These are phyloP conservation scores for Lentinus brumalis DNA, from an alignment of 768 basidiomycete genomes.

Conservation along the genomic window DNA sequence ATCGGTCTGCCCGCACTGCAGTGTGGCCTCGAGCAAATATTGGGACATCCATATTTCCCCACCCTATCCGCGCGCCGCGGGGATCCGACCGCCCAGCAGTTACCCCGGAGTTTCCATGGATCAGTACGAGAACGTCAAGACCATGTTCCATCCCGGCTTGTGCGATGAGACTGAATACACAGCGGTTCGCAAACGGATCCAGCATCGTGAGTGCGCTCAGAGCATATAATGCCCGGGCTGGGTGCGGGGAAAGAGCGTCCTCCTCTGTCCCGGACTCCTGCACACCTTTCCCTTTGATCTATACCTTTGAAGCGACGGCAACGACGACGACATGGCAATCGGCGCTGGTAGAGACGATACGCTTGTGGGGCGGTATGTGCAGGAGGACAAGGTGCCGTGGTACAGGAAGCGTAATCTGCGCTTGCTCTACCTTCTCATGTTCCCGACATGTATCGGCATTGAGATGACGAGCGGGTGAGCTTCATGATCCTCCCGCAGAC, in stretches of 20 bases:
- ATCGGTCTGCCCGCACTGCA: no score
- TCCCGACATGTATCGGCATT: constrained; percentile 62
- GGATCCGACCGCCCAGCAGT: constrained; percentile 7
- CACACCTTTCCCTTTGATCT: not conserved
- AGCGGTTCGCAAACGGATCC: not conserved
- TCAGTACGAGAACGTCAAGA: constrained; percentile 1
- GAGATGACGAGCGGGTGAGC: constrained; percentile 63
- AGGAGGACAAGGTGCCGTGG: constrained; percentile 57
- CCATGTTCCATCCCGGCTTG: not conserved
- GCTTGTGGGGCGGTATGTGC: not conserved
- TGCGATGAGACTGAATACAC: not conserved
- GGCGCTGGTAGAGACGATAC: constrained; percentile 1
- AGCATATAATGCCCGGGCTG: not conserved
- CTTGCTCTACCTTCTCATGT: constrained; percentile 53
- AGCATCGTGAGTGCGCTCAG: not conserved
- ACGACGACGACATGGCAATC: constrained; percentile 9
- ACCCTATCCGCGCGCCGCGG: not conserved
- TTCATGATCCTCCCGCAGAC: not conserved
- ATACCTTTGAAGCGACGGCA: no score
- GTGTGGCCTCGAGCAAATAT: no score
- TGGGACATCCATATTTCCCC: not conserved
- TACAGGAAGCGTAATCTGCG: constrained; percentile 63
- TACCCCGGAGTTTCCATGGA: constrained; percentile 22
- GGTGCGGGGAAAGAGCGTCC: not conserved
- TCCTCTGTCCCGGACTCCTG: not conserved